A percentile compares a stretch with the other conserved stretches of the same genome.
Evolutionary conservation across 2,329 filamentous ascomycete genomes (phyloP).

Genomic region (Clonostachys byssicola): DNA sequence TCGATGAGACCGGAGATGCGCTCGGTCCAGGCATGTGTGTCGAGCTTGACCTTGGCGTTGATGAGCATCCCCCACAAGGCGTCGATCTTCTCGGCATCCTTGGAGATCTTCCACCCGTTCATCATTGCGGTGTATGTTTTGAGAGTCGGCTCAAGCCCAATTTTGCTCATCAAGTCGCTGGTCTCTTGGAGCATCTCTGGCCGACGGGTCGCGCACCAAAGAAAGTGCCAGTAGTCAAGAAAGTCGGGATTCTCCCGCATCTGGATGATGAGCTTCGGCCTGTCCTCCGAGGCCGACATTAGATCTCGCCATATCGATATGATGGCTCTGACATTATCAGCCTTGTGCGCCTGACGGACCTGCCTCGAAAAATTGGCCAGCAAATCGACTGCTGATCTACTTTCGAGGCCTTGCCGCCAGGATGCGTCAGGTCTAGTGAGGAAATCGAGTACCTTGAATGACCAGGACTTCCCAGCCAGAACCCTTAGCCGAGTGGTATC

Average conservation of each 20-base stretch:
- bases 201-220: conserved; percentile 28
- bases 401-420: not conserved
- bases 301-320: conserved; percentile 26
- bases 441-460: not conserved
- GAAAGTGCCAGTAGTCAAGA: conserved; percentile 32
- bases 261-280: conserved; percentile 13
- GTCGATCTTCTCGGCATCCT: conserved; percentile 56
- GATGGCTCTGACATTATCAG: conserved; percentile 19
- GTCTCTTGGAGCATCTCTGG: conserved; percentile 22
- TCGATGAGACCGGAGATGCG: conserved; percentile 64
- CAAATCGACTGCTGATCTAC: not conserved
- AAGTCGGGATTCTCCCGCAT: conserved; percentile 25
- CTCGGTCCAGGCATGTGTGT: conserved; percentile 65
- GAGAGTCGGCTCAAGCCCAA: conserved; percentile 54
- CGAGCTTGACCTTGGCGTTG: conserved; percentile 52
- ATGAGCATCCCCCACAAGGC: conserved; percentile 64
- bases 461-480: no score
- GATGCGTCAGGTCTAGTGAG: not conserved
- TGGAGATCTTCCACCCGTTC: conserved; percentile 59
- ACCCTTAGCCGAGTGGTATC: no score
- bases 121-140: conserved; percentile 72
- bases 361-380: conserved; percentile 16
- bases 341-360: conserved; percentile 18
- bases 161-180: conserved; percentile 34
- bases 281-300: conserved; percentile 12